Percentiles rank a stretch among this genome's conserved stretches.
Conservation (phyloP, 257 asterid species). For the Solanum arcanum region DNA sequence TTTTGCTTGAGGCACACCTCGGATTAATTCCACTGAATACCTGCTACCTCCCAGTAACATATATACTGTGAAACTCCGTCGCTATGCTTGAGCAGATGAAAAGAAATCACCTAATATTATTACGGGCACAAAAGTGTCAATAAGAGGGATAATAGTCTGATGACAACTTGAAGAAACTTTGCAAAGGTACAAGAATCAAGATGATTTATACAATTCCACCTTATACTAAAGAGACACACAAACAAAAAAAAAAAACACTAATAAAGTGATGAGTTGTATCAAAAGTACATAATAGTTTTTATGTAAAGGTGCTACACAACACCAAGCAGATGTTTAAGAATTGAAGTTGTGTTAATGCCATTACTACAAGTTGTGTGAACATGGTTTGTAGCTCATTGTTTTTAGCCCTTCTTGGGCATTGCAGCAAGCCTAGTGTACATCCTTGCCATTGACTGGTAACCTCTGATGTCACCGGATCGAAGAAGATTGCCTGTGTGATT, state of each 20-base stretch:
- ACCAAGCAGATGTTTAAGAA: neutral
- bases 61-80: neutral
- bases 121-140: neutral
- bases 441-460: slow-evolving; percentile 94
- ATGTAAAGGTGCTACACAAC: neutral
- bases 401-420: slow-evolving; percentile 85
- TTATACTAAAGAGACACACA: neutral
- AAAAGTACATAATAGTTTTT: neutral
- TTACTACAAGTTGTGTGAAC: neutral
- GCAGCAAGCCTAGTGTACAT: slow-evolving; percentile 99
- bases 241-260: neutral
- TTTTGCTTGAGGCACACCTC: neutral
- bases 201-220: neutral
- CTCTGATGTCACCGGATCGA: slow-evolving; percentile 82
- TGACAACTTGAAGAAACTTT: neutral
- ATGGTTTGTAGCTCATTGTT: neutral
- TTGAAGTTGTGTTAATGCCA: neutral
- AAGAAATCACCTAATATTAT: neutral
- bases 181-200: neutral
- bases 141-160: neutral
- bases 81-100: neutral
- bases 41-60: neutral
- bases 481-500: slow-evolving; percentile 72
- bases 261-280: neutral
- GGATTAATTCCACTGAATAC: neutral